phyloP scores from a whole-genome alignment of 257 asterid species.

The Solanum clarkiae region DNA sequence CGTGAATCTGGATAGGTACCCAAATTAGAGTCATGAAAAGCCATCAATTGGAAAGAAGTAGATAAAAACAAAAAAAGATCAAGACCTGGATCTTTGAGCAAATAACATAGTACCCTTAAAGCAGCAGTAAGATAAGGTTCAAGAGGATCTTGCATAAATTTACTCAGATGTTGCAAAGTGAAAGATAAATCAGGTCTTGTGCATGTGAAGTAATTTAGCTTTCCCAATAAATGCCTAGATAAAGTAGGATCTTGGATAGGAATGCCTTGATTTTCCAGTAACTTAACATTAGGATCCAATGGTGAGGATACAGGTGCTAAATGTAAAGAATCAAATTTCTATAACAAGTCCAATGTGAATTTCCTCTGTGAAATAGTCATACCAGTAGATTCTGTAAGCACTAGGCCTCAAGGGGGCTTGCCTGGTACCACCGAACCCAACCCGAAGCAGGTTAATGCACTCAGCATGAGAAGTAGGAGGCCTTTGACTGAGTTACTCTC shows the following conservation, averaged over 20 bases:
- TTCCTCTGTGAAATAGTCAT: neutral
- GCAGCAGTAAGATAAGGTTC: neutral
- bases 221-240: neutral
- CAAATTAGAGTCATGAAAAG: neutral
- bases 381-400: neutral
- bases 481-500: too few relatives aligned
- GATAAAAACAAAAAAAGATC: neutral
- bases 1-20: neutral
- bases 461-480: too few relatives aligned
- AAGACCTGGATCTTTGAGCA: neutral
- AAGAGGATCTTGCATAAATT: neutral
- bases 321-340: neutral
- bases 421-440: too few relatives aligned
- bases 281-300: neutral
- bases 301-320: neutral
- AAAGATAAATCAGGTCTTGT: neutral
- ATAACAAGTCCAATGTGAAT: neutral
- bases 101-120: neutral
- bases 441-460: too few relatives aligned
- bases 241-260: neutral
- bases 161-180: neutral
- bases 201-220: neutral
- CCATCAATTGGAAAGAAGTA: neutral
- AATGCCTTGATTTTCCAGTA: neutral
- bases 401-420: too few relatives aligned